Evolutionary conservation across 352 stramenopile species (phyloP).

Genomic region (Halophytophthora batemanensis): DNA sequence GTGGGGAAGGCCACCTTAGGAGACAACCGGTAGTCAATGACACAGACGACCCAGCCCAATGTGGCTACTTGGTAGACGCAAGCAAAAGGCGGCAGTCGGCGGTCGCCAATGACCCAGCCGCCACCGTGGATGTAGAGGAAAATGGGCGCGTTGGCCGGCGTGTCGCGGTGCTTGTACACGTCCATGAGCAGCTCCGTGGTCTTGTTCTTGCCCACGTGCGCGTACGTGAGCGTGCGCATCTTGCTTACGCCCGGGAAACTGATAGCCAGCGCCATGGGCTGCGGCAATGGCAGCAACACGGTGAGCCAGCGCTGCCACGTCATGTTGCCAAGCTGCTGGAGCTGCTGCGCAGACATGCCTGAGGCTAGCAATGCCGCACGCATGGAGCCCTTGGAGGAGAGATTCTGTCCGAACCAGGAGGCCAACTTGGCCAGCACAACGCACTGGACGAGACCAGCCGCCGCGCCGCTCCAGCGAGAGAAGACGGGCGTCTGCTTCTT

Average conservation of each 20-base stretch:
- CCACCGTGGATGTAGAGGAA: constrained; percentile 70
- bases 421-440: constrained; percentile 40
- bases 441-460: constrained; percentile 42
- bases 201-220: constrained; percentile 51
- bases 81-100: constrained; percentile 38
- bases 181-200: constrained; percentile 58
- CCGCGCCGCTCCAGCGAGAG: constrained; percentile 45
- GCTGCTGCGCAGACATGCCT: constrained; percentile 27
- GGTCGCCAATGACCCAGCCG: constrained; percentile 61
- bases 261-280: constrained; percentile 39
- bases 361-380: constrained; percentile 29
- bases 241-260: constrained; percentile 48
- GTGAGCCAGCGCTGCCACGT: constrained; percentile 44
- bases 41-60: constrained; percentile 61
- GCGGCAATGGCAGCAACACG: constrained; percentile 51
- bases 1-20: constrained; percentile 55
- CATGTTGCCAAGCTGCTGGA: constrained; percentile 38
- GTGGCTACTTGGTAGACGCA: constrained; percentile 55
- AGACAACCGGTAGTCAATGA: constrained; percentile 70
- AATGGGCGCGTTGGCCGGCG: constrained; percentile 46
- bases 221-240: constrained; percentile 43
- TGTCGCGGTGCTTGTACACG: constrained; percentile 46
- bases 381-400: constrained; percentile 42
- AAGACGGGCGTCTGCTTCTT: constrained; percentile 47
- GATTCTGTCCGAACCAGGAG: constrained; percentile 39